Evolutionary conservation across 108 stramenopile genomes (phyloP).

Genomic region (Cyclotella atomus): DNA sequence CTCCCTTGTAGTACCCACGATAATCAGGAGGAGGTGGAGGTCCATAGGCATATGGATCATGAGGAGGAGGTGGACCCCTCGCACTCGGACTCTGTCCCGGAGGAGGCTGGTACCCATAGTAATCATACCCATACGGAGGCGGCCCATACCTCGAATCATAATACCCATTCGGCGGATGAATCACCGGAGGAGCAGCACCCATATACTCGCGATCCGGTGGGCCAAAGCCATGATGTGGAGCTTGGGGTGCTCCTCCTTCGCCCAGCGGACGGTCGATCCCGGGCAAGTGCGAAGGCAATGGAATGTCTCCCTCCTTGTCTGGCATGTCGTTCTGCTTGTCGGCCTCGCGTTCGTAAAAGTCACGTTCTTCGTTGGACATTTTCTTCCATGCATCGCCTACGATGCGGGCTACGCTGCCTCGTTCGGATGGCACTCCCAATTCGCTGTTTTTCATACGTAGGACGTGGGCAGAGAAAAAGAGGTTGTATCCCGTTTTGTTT

Average conservation of each 20-base stretch:
- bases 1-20: too few relatives aligned
- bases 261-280: background rate
- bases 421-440: conserved; percentile 70
- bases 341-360: conserved; percentile 81
- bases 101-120: conserved; percentile 18
- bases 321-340: conserved; percentile 65
- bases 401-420: conserved; percentile 75
- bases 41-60: conserved; percentile 8
- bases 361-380: conserved; percentile 71
- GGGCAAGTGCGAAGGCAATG: background rate
- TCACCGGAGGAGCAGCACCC: conserved; percentile 11
- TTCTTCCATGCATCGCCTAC: conserved; percentile 85
- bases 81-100: background rate
- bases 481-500: conserved; percentile 84
- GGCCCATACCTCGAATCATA: conserved; percentile 13
- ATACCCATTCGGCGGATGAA: conserved; percentile 16
- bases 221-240: conserved; percentile 14
- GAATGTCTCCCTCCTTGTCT: background rate
- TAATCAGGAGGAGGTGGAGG: conserved; percentile 2
- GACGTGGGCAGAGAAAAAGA: conserved; percentile 84
- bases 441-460: conserved; percentile 67
- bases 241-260: background rate
- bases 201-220: conserved; percentile 10
- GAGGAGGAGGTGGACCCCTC: background rate
- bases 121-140: conserved; percentile 16